Evolutionary conservation across 1,139 yeast species (phyloP).

Genomic region (Suhomyces atakaporum): DNA sequence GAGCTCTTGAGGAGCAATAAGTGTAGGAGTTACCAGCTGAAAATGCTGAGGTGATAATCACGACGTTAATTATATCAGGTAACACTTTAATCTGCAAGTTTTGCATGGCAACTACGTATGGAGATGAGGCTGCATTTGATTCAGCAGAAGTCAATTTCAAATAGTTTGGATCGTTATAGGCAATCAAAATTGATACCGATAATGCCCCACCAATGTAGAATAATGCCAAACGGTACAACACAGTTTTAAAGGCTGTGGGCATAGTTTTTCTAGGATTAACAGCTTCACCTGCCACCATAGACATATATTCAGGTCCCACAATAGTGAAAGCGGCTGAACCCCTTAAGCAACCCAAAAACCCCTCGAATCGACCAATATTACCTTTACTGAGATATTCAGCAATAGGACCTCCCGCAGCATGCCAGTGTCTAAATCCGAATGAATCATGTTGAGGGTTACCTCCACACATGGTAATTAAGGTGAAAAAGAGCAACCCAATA

Average conservation of each 20-base stretch:
- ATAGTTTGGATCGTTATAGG: conserved; percentile 42
- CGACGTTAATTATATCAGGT: conserved; percentile 45
- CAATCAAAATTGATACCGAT: conserved; percentile 41
- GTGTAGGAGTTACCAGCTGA: conserved; percentile 50
- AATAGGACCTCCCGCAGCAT: conserved; percentile 48
- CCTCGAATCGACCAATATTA: conserved; percentile 65
- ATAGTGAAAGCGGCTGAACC: conserved; percentile 66
- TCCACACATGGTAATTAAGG: conserved; percentile 81
- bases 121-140: conserved; percentile 37
- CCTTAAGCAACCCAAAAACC: conserved; percentile 60
- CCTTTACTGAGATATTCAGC: conserved; percentile 60
- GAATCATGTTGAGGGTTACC: conserved; percentile 72
- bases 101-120: conserved; percentile 49
- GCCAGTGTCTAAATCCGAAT: conserved; percentile 70
- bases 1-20: conserved; percentile 45
- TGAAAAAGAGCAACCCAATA: conserved; percentile 69
- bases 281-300: conserved; percentile 85
- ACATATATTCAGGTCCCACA: conserved; percentile 83
- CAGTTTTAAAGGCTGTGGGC: conserved; percentile 78
- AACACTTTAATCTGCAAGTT: conserved; percentile 39
- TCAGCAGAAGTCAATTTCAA: conserved; percentile 24
- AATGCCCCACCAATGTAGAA: conserved; percentile 60
- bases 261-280: conserved; percentile 73
- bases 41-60: conserved; percentile 38
- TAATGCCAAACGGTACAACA: conserved; percentile 67